phyloP scores from a whole-genome alignment of 2,329 filamentous ascomycete species.

The Pseudocercospora fuligena region DNA sequence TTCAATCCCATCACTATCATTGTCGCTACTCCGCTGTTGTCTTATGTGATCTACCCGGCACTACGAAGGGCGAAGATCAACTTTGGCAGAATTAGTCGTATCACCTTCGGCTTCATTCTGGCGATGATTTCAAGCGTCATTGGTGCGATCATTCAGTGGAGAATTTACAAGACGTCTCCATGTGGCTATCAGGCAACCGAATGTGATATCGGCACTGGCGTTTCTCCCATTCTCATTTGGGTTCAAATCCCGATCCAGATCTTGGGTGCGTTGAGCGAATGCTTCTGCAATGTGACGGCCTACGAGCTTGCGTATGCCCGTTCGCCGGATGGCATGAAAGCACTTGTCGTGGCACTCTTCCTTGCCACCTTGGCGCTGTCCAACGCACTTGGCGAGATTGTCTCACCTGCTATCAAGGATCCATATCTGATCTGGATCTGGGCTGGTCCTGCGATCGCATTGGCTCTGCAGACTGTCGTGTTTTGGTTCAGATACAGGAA shows the following conservation, averaged over 20 bases:
- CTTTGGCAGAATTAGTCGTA: slow-evolving; percentile 55
- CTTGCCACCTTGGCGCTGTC: slow-evolving; percentile 48
- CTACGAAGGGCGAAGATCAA: slow-evolving; percentile 46
- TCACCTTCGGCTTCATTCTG: slow-evolving; percentile 56
- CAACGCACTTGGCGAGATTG: slow-evolving; percentile 48
- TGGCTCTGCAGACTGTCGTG: slow-evolving; percentile 53
- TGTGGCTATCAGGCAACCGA: slow-evolving; percentile 47
- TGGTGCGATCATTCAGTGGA: slow-evolving; percentile 58
- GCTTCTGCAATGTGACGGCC: slow-evolving; percentile 47
- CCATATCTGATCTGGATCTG: slow-evolving; percentile 52
- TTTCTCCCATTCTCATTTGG: slow-evolving; percentile 29
- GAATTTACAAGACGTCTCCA: slow-evolving; percentile 57
- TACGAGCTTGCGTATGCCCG: slow-evolving; percentile 53
- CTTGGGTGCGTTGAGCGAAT: slow-evolving; percentile 47
- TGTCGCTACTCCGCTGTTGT: slow-evolving; percentile 47
- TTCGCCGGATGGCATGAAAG: slow-evolving; percentile 49
- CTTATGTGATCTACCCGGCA: slow-evolving; percentile 49
- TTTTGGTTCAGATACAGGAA: slow-evolving; percentile 54
- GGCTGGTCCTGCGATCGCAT: slow-evolving; percentile 45
- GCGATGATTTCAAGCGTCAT: slow-evolving; percentile 58
- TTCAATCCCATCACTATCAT: slow-evolving; percentile 52
- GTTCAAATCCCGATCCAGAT: slow-evolving; percentile 40
- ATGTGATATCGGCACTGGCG: slow-evolving; percentile 24
- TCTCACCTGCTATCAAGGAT: slow-evolving; percentile 52
- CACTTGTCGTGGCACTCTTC: slow-evolving; percentile 43